Percentiles rank a stretch among this genome's conserved stretches.
Conservation (phyloP, 225 moss, liverwort and hornwort genomes). For the Anthoceros angustus region DNA sequence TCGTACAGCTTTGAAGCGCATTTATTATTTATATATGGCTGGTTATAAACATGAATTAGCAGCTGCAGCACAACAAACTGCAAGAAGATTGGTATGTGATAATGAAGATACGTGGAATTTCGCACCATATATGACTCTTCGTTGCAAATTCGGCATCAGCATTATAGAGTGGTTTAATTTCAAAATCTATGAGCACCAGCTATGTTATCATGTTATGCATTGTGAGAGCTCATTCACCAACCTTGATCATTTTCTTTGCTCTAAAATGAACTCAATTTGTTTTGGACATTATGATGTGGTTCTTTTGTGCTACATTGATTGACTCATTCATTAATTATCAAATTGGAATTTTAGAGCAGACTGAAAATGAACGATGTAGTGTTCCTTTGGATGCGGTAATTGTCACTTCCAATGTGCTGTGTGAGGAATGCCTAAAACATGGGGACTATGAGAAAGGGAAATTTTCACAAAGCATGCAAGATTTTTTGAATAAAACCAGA, state of each 20-base stretch:
- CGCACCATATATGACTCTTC: not conserved
- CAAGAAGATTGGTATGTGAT: not conserved
- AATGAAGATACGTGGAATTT: not conserved
- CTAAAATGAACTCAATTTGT: too few species aligned
- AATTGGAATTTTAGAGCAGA: not conserved
- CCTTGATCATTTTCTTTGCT: too few species aligned
- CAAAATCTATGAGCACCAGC: too few species aligned
- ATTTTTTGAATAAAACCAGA: not conserved
- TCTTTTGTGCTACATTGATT: not conserved
- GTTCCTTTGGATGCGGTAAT: not conserved
- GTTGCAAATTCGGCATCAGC: too few species aligned
- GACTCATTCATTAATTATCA: not conserved
- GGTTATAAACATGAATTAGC: conserved; percentile 1
- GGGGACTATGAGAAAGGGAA: conserved; percentile 1
- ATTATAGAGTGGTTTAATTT: too few species aligned
- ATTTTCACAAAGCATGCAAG: not conserved
- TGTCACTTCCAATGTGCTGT: not conserved
- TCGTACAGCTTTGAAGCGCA: not conserved
- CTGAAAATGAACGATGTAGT: not conserved
- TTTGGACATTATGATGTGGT: too few species aligned
- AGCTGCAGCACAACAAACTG: conserved; percentile 3
- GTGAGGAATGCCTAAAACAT: not conserved
- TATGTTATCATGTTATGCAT: too few species aligned
- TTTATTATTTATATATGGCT: conserved; percentile 3
- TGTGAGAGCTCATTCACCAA: too few species aligned